Evolutionary conservation across 1,284 basidiomycete genomes (phyloP).

Genomic region (Peniophora sp.): DNA sequence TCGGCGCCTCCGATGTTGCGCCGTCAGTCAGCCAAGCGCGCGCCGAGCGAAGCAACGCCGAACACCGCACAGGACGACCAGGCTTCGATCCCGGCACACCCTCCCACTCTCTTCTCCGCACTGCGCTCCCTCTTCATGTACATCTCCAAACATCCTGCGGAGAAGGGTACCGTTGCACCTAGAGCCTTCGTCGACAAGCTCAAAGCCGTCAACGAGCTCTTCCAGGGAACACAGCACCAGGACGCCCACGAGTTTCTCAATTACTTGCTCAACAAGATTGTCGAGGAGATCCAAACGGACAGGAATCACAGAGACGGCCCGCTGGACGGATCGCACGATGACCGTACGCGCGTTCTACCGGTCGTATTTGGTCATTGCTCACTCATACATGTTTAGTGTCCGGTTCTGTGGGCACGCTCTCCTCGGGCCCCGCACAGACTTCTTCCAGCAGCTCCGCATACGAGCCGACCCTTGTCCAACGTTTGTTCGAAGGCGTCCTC

Average conservation of each 20-base stretch:
- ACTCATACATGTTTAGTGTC: conserved; percentile 33
- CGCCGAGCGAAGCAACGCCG: conserved; percentile 17
- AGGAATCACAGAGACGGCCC: conserved; percentile 31
- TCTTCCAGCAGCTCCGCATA: conserved; percentile 14
- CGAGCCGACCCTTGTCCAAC: conserved; percentile 78
- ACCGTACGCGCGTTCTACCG: conserved; percentile 40
- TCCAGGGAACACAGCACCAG: conserved; percentile 84
- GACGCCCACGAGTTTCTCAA: conserved; percentile 98
- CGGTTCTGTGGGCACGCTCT: conserved; percentile 46
- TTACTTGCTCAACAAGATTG: conserved; percentile 87
- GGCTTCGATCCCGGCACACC: conserved; percentile 44
- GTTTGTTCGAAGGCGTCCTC: conserved; percentile 86
- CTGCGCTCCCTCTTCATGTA: conserved; percentile 85
- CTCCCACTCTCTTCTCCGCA: conserved; percentile 81
- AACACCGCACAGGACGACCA: conserved; percentile 13
- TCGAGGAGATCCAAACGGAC: conserved; percentile 85
- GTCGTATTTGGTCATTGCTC: conserved; percentile 1
- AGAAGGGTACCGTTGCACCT: conserved; percentile 82
- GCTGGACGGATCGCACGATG: conserved; percentile 31
- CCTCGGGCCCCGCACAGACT: conserved; percentile 19
- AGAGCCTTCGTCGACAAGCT: conserved; percentile 87
- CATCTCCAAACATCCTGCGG: conserved; percentile 66
- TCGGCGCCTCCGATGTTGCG: no score
- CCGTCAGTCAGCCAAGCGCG: conserved; percentile 31
- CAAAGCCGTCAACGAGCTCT: conserved; percentile 82